A percentile compares a stretch with the other conserved stretches of the same genome.
Evolutionary conservation across 1,284 basidiomycete species (phyloP).

Genomic region (Butyriboletus appendiculatus): DNA sequence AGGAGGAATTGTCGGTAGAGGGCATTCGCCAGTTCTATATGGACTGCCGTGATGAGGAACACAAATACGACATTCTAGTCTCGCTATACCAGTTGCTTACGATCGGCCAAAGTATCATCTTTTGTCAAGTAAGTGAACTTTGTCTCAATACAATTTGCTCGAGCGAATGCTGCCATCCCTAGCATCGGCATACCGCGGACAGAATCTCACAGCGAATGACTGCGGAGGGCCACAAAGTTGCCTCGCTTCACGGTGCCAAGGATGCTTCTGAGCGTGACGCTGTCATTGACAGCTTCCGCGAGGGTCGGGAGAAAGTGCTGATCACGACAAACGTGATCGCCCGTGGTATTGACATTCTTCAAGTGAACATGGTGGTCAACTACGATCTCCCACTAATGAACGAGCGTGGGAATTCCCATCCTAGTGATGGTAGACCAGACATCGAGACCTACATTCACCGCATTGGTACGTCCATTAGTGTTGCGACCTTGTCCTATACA

Average conservation of each 20-base stretch:
- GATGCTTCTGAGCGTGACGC: conserved; percentile 86
- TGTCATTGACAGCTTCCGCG: conserved; percentile 94
- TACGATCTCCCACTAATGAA: conserved; percentile 93
- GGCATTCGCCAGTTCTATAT: conserved; percentile 99
- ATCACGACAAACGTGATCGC: conserved; percentile 99
- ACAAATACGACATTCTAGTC: conserved; percentile 96
- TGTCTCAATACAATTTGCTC: not conserved
- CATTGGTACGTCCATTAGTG: conserved; percentile 67
- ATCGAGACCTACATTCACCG: conserved; percentile 98
- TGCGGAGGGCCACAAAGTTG: conserved; percentile 93
- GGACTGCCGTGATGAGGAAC: conserved; percentile 86
- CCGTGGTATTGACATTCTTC: conserved; percentile 97
- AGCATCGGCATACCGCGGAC: conserved; percentile 93
- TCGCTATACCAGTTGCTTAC: conserved; percentile 90
- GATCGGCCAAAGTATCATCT: conserved; percentile 97
- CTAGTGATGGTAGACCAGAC: conserved; percentile 68
- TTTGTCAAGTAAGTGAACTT: conserved; percentile 73
- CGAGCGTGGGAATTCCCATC: conserved; percentile 53
- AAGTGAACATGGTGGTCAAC: conserved; percentile 99
- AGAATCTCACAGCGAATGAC: conserved; percentile 90
- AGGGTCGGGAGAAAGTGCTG: conserved; percentile 95
- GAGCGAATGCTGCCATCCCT: conserved; percentile 11
- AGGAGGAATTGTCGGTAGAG: conserved; percentile 93
- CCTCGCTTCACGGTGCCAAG: conserved; percentile 94
- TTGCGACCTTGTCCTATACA: not conserved